Evolutionary conservation across 371 early-diverging fungal genomes (phyloP).

Genomic region (Apophysomyces sp.): DNA sequence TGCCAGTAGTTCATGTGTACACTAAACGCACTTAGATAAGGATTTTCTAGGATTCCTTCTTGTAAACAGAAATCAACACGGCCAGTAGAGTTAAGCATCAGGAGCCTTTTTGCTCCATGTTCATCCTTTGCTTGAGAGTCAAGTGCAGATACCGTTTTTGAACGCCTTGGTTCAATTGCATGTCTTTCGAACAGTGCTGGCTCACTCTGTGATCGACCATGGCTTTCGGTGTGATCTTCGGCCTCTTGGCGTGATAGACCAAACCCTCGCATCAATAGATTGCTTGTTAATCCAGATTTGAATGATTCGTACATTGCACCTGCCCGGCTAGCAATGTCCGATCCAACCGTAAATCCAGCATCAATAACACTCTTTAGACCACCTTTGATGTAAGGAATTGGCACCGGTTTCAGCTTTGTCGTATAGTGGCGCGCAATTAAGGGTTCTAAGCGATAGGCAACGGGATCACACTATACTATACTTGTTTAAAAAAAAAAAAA

Average conservation of each 20-base stretch:
- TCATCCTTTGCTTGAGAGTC: not conserved
- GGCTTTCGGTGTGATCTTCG: not conserved
- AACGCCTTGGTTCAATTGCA: not conserved
- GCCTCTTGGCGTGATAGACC: constrained; percentile 32
- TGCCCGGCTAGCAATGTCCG: constrained; percentile 67
- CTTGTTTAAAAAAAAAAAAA: not conserved
- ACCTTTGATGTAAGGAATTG: constrained; percentile 71
- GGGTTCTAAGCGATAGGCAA: constrained; percentile 64
- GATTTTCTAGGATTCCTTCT: constrained; percentile 76
- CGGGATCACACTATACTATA: constrained; percentile 30
- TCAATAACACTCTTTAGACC: constrained; percentile 60
- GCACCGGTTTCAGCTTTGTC: constrained; percentile 51
- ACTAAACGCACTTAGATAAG: constrained; percentile 73
- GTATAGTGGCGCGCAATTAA: constrained; percentile 41
- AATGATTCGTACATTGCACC: constrained; percentile 69
- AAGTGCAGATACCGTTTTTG: not conserved
- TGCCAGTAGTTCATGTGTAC: constrained; percentile 79
- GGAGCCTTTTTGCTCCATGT: constrained; percentile 40
- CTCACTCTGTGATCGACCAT: constrained; percentile 27
- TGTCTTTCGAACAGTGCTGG: constrained; percentile 6
- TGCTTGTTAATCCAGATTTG: constrained; percentile 55
- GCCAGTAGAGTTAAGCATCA: constrained; percentile 60
- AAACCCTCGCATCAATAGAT: constrained; percentile 54
- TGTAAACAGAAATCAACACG: constrained; percentile 76
- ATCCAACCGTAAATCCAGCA: constrained; percentile 51